These are phyloP conservation scores for Saccharomyces mikatae DNA, from an alignment of 805 yeast genomes.

Conservation along the genomic window DNA sequence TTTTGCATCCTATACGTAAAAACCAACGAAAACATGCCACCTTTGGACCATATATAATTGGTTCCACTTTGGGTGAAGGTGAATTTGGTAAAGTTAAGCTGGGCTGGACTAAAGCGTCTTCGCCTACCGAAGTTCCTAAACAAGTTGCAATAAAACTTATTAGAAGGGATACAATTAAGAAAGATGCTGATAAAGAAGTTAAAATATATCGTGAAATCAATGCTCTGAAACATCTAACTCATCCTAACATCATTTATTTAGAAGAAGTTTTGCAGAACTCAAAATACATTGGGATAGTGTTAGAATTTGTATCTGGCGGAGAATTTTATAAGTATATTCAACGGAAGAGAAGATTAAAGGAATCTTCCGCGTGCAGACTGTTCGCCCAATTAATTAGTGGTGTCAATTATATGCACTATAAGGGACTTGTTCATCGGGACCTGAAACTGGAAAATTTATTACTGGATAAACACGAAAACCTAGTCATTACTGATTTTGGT, in stretches of 20 bases:
- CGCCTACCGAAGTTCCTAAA: slow-evolving; percentile 39
- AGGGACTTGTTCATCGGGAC: slow-evolving; percentile 88
- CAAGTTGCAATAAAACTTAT: slow-evolving; percentile 93
- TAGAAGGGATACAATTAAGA: slow-evolving; percentile 78
- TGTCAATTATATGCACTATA: slow-evolving; percentile 85
- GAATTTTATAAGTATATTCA: slow-evolving; percentile 90
- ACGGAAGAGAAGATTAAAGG: slow-evolving; percentile 79
- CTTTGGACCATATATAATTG: slow-evolving; percentile 84
- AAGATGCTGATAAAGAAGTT: slow-evolving; percentile 75
- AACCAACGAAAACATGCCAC: slow-evolving; percentile 54
- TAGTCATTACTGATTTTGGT: slow-evolving; percentile 86
- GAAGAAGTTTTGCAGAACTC: slow-evolving; percentile 93
- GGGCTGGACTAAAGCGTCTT: slow-evolving; percentile 87
- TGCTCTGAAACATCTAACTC: slow-evolving; percentile 75
- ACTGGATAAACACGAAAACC: slow-evolving; percentile 78
- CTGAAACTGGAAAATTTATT: slow-evolving; percentile 81
- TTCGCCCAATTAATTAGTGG: slow-evolving; percentile 93
- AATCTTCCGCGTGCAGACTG: slow-evolving; percentile 72
- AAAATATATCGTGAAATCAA: slow-evolving; percentile 91
- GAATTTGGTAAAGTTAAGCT: slow-evolving; percentile 96
- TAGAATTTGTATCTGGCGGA: slow-evolving; percentile 96
- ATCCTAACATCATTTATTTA: slow-evolving; percentile 86
- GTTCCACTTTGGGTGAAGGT: slow-evolving; percentile 94
- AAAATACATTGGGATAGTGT: slow-evolving; percentile 89
- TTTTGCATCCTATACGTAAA: slow-evolving; percentile 2